Evolutionary conservation across 768 basidiomycete species (phyloP).

Genomic region (Leccinum rimulosum): DNA sequence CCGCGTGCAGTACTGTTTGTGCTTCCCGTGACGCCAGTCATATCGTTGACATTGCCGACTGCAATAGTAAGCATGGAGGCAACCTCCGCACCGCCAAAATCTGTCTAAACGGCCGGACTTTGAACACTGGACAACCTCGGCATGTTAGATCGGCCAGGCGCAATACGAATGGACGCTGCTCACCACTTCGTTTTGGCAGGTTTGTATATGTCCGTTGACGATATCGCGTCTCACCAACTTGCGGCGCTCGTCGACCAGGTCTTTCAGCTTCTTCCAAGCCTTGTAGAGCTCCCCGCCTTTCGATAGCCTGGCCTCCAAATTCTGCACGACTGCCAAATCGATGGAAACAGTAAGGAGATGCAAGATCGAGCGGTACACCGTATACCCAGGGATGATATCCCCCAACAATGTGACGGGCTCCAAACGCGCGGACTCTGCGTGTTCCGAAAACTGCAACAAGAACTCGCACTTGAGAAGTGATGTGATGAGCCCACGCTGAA

Average conservation of each 20-base stretch:
- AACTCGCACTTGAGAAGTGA: conserved; percentile 26
- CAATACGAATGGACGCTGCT: not conserved
- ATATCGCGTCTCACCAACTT: conserved; percentile 16
- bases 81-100: conserved; percentile 28
- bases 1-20: conserved; percentile 25
- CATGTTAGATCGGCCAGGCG: not conserved
- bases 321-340: conserved; percentile 4
- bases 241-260: conserved; percentile 18
- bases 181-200: conserved; percentile 27
- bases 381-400: conserved; percentile 22
- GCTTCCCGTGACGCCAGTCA: conserved; percentile 28
- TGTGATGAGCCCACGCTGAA: conserved; percentile 18
- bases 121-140: conserved; percentile 16
- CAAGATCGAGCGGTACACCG: conserved; percentile 26
- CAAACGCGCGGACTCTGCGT: conserved; percentile 1
- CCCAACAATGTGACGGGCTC: conserved; percentile 14
- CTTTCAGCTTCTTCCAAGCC: conserved; percentile 24
- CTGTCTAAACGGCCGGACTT: conserved; percentile 14
- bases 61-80: conserved; percentile 31
- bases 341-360: conserved; percentile 10
- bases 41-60: conserved; percentile 25
- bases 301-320: conserved; percentile 12
- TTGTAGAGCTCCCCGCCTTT: conserved; percentile 17
- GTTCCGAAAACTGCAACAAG: conserved; percentile 19
- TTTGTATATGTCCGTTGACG: conserved; percentile 21